phyloP scores from a whole-genome alignment of 1,284 basidiomycete species.

The Leccinum ponderosum region DNA sequence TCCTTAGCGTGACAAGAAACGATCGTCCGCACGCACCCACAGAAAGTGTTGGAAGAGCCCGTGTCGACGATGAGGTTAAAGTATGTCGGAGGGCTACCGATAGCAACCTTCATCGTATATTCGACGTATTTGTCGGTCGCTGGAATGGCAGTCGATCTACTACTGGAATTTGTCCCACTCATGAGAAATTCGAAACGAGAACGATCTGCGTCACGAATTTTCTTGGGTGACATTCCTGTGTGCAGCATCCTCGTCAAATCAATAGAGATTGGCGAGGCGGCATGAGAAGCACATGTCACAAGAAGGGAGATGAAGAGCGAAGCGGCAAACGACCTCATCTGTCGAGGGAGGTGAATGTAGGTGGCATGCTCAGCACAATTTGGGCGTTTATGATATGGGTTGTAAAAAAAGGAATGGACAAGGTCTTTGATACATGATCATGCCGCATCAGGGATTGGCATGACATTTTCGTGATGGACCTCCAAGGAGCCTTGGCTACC shows the following conservation, averaged over 20 bases:
- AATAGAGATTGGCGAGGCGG: background rate
- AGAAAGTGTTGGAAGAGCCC: conserved; percentile 35
- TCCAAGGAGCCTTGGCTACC: background rate
- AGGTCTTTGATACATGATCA: background rate
- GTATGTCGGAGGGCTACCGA: conserved; percentile 24
- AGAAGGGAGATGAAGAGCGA: background rate
- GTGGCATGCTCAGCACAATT: background rate
- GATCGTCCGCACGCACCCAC: conserved; percentile 22
- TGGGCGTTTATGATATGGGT: background rate
- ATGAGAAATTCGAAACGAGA: background rate
- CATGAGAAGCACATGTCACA: background rate
- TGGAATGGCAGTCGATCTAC: background rate
- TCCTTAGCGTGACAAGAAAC: background rate
- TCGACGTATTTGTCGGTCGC: background rate
- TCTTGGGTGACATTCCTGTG: background rate
- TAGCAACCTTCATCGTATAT: conserved; percentile 10
- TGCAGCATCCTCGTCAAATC: background rate
- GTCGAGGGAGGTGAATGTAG: background rate
- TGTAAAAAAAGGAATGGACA: background rate
- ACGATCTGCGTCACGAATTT: background rate
- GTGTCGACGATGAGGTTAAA: conserved; percentile 32
- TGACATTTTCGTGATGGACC: background rate
- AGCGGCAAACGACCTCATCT: background rate
- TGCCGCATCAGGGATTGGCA: background rate
- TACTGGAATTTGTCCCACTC: background rate